A percentile compares a stretch with the other conserved stretches of the same genome.
Conservation (phyloP, 768 basidiomycete genomes). For the Rhodotorula diobovata region DNA sequence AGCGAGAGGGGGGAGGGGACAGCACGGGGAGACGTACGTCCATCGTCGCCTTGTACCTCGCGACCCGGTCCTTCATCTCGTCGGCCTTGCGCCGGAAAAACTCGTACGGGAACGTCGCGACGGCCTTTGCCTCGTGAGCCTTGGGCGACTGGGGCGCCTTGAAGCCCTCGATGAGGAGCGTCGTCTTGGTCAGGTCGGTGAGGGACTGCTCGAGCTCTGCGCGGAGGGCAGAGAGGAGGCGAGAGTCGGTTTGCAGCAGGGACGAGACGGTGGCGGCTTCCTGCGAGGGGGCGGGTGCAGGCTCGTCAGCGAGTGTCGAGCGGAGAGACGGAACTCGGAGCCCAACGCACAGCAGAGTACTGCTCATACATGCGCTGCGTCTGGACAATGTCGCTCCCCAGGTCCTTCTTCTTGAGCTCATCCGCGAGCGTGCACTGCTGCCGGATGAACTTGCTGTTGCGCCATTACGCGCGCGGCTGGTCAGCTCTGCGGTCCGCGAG, state of each 20-base stretch:
- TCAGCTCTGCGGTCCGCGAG: neutral
- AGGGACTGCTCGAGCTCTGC: conserved; percentile 22
- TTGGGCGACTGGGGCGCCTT: conserved; percentile 5
- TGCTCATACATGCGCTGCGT: conserved; percentile 21
- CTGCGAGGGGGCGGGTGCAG: neutral
- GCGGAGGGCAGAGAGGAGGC: conserved; percentile 12
- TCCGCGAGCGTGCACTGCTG: conserved; percentile 31
- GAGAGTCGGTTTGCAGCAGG: conserved; percentile 10
- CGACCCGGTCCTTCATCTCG: conserved; percentile 32
- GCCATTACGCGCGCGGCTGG: neutral
- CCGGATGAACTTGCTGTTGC: conserved; percentile 37
- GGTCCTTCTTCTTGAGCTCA: conserved; percentile 29
- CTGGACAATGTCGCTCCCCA: conserved; percentile 33
- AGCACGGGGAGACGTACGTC: conserved; percentile 13
- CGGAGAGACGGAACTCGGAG: too few species aligned
- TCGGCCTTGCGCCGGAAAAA: conserved; percentile 39
- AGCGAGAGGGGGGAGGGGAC: neutral
- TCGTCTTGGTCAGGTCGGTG: conserved; percentile 22
- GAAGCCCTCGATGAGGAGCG: conserved; percentile 26
- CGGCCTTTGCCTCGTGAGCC: conserved; percentile 3
- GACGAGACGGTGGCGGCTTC: conserved; percentile 20
- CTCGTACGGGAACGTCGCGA: conserved; percentile 22
- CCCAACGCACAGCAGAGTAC: conserved; percentile 13
- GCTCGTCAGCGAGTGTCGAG: neutral
- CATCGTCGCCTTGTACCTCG: conserved; percentile 31